phyloP scores from a whole-genome alignment of 2,329 filamentous ascomycete species.

The Fusarium nodosum region DNA sequence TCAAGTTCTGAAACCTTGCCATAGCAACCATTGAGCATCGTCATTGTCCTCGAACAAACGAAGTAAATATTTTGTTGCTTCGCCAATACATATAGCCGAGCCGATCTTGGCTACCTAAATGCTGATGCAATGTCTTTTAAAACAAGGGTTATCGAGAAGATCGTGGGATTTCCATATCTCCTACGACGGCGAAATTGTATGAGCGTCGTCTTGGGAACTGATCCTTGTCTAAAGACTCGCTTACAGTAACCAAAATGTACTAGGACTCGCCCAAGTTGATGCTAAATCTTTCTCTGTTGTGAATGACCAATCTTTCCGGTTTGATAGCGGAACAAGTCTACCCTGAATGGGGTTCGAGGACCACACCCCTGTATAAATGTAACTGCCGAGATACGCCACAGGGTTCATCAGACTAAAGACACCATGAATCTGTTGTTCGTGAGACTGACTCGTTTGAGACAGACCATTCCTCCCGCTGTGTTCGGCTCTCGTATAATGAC shows the following conservation, averaged over 20 bases:
- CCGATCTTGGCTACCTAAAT: background rate
- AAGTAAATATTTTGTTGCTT: background rate
- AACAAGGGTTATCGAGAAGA: background rate
- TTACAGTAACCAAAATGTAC: background rate
- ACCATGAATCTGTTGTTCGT: background rate
- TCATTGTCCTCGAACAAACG: background rate
- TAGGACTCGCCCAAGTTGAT: background rate
- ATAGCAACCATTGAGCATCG: background rate
- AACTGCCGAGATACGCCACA: constrained; percentile 3
- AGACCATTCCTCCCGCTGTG: background rate
- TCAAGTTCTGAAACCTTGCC: background rate
- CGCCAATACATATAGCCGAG: background rate
- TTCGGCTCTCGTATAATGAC: background rate
- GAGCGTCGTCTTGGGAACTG: background rate
- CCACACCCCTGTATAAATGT: background rate
- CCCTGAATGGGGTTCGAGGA: background rate
- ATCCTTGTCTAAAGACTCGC: background rate
- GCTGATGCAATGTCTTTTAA: background rate
- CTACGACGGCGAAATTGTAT: background rate
- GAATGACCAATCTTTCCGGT: background rate
- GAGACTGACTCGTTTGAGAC: background rate
- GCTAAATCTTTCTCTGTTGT: background rate
- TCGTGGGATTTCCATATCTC: background rate
- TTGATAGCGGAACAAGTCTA: background rate
- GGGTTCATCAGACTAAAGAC: background rate